A percentile compares a stretch with the other conserved stretches of the same genome.
Evolutionary conservation across 2,329 filamentous ascomycete species (phyloP).

Genomic region (Emmonsia crescens): DNA sequence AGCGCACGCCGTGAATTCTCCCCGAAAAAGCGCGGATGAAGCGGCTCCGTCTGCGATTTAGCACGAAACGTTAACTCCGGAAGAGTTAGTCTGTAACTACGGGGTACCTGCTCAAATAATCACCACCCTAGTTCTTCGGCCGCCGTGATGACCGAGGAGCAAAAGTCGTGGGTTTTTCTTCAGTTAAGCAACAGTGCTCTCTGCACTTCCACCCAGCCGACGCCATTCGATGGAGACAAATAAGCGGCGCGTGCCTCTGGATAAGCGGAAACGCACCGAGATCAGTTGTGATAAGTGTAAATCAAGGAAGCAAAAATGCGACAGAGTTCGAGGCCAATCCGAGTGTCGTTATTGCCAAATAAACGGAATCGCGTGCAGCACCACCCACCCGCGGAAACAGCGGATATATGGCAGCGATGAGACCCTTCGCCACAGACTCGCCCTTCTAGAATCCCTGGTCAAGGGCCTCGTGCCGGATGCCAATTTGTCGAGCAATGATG

Average conservation of each 20-base stretch:
- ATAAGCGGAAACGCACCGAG: slow-evolving; percentile 1
- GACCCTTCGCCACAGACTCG: neutral
- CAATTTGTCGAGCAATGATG: neutral
- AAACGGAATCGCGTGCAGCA: neutral
- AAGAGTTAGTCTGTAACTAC: neutral
- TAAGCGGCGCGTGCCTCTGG: neutral
- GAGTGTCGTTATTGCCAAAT: neutral
- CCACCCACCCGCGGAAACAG: neutral
- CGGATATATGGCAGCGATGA: slow-evolving; percentile 1
- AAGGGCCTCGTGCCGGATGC: neutral
- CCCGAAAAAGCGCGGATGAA: neutral
- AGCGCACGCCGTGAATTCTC: neutral
- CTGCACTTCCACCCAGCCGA: neutral
- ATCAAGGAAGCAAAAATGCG: slow-evolving; percentile 1
- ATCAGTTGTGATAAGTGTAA: neutral
- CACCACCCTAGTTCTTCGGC: neutral
- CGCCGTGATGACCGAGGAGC: neutral
- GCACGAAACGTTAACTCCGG: neutral
- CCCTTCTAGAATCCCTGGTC: neutral
- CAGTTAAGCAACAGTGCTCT: neutral
- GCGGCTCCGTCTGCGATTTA: neutral
- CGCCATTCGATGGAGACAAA: neutral
- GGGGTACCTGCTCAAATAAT: neutral
- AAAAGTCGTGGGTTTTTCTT: neutral
- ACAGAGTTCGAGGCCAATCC: neutral